Evolutionary conservation across 2,329 filamentous ascomycete species (phyloP), one percentile per base, ranked within the genome.

Genomic region (Ceratocystis albifundus): DNA sequence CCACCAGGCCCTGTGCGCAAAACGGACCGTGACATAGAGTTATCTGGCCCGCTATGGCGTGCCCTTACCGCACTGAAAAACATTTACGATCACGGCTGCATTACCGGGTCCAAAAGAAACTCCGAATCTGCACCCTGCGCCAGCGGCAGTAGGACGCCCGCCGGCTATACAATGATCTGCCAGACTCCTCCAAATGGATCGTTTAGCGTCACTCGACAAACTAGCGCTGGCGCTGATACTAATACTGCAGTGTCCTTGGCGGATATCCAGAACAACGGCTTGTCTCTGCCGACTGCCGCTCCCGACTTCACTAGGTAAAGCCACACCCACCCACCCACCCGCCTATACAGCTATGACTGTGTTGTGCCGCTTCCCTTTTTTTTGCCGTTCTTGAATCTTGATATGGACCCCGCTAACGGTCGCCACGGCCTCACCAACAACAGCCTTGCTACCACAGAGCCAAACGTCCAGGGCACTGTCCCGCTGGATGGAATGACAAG

Each of bases 221-320:
- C 10, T 20, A 30, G 30, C 8, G 48, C 55, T 20, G 22, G 22
- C 22, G 78, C 82, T 8, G 82, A 85, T 62, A 82, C 84, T 68
- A 81, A 85, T 70, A 84, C 84, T 0, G 84, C 84, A 0, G 73
- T 87, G 50, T 82, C 84, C 61, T 86, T 87, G 84, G 80, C 84
- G 1, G 83, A 84, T 72, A 79, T 87, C 77, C 84, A 87, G 72
- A 83, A 84, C 71, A 63, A 66, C 36, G 82, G 82, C 8, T 78
- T 76, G 41, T 74, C 75, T 30, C 36, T 64, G 45, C 50, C 66
- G 63, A 53, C 64, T 61, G 61, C 66, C 0, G 71, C 82, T 12
- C 74, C 76, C 44, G 80, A 82, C 20, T 80, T 80, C 69, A 69
- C 77, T 32, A 74, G 74, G 77, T 77, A 70, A 70, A 74, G 62